phyloP scores from a whole-genome alignment of 495 filamentous ascomycete species.

The Neurospora sp. region DNA sequence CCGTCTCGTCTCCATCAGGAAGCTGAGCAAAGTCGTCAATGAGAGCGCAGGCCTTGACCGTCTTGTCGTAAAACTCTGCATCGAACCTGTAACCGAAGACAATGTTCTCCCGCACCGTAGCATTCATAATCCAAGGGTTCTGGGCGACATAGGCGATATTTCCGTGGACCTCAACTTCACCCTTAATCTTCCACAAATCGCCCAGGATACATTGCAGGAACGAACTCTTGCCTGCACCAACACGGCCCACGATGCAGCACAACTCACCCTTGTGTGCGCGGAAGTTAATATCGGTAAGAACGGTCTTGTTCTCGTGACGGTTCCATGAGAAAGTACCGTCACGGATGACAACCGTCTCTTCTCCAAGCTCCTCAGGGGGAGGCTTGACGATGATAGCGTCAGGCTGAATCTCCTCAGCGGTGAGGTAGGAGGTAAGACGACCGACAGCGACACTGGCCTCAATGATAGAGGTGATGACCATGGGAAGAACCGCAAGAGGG shows the following conservation, averaged over 20 bases:
- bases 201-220: constrained; percentile 80
- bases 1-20: constrained; percentile 91
- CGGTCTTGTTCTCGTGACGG: constrained; percentile 50
- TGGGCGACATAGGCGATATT: constrained; percentile 85
- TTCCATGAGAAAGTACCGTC: constrained; percentile 95
- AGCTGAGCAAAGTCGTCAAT: constrained; percentile 84
- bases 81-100: constrained; percentile 95
- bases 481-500: constrained; percentile 85
- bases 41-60: constrained; percentile 88
- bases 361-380: constrained; percentile 59
- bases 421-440: constrained; percentile 77
- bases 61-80: constrained; percentile 87
- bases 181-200: constrained; percentile 81
- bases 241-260: constrained; percentile 87
- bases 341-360: constrained; percentile 73
- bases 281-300: constrained; percentile 64
- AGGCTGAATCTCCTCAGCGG: constrained; percentile 78
- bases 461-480: constrained; percentile 95
- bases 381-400: constrained; percentile 67
- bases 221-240: constrained; percentile 90
- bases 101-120: constrained; percentile 92
- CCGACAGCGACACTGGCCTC: constrained; percentile 90
- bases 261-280: constrained; percentile 84
- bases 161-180: constrained; percentile 74
- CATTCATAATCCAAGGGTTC: constrained; percentile 95